Conservation (phyloP, 208 protist species). For the Leishmania amazonensis region DNA sequence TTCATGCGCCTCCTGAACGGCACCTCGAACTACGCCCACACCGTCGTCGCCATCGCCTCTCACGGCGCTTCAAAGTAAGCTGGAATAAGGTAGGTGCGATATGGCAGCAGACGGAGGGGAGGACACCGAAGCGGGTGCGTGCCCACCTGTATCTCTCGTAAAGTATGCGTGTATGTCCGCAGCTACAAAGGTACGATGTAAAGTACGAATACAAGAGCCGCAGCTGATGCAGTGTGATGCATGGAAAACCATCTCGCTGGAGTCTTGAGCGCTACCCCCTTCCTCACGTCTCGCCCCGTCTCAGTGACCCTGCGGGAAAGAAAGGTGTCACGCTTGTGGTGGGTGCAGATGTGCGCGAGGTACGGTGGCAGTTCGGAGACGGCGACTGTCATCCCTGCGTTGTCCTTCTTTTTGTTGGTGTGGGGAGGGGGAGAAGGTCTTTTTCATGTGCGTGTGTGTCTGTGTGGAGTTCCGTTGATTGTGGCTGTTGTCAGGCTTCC, state of each 20-base stretch:
- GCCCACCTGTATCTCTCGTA: neutral
- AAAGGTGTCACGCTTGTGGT: neutral
- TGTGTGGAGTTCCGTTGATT: neutral
- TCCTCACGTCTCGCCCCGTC: neutral
- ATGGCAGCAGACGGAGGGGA: neutral
- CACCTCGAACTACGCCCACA: conserved; percentile 83
- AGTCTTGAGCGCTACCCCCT: neutral
- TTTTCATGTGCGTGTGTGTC: neutral
- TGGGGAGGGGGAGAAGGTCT: neutral
- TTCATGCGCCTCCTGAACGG: conserved; percentile 85
- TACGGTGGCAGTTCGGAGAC: neutral
- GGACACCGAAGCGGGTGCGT: neutral
- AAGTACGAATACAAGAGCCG: neutral
- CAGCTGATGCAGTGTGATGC: neutral
- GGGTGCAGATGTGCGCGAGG: neutral
- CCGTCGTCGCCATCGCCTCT: conserved; percentile 61
- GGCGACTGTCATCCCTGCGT: neutral
- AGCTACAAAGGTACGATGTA: neutral
- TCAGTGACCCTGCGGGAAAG: neutral
- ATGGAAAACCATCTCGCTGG: neutral
- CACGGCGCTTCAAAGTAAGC: conserved; percentile 44
- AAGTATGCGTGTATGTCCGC: neutral
- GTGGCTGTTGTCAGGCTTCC: neutral
- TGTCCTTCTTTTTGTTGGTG: neutral
- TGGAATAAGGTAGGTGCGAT: neutral